A percentile compares a stretch with the other conserved stretches of the same genome.
phyloP scores from a whole-genome alignment of 176 grass and related monocot genomes.

The Cenchrus fungigraminus region DNA sequence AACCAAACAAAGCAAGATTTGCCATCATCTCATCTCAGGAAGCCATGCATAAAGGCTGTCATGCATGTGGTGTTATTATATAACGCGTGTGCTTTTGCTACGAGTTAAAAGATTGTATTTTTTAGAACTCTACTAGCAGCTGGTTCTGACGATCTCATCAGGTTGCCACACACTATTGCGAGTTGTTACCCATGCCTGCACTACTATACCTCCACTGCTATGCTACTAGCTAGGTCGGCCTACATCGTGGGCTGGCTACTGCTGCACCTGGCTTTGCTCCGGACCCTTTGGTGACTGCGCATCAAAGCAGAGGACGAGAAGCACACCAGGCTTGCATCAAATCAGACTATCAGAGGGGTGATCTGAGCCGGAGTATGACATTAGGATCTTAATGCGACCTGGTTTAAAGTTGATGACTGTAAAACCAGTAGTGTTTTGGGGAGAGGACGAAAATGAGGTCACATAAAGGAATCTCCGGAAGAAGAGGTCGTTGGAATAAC shows the following conservation, averaged over 20 bases:
- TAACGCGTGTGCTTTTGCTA: not conserved
- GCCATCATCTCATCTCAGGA: constrained; percentile 20
- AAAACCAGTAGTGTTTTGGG: not conserved
- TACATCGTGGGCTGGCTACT: constrained; percentile 11
- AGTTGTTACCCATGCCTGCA: not conserved
- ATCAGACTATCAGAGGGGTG: not conserved
- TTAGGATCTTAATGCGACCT: not conserved
- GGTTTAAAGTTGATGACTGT: not conserved
- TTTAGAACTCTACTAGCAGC: not conserved
- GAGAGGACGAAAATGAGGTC: not conserved
- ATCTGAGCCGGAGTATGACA: not conserved
- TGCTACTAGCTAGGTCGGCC: not conserved
- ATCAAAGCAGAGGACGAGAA: too few species aligned
- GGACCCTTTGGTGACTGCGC: not conserved
- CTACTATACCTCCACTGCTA: constrained; percentile 21
- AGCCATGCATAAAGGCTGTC: constrained; percentile 8
- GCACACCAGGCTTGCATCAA: constrained; percentile 1
- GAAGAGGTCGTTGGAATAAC: not conserved
- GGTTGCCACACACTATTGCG: not conserved
- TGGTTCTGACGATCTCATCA: constrained; percentile 23
- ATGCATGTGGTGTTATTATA: constrained; percentile 7
- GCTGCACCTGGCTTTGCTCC: constrained; percentile 4
- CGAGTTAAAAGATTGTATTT: not conserved
- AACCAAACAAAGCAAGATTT: constrained; percentile 23
- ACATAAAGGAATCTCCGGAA: not conserved